Percentiles rank a stretch among this genome's conserved stretches.
Conservation (phyloP, 495 filamentous ascomycete genomes). For the Neurospora sp. region DNA sequence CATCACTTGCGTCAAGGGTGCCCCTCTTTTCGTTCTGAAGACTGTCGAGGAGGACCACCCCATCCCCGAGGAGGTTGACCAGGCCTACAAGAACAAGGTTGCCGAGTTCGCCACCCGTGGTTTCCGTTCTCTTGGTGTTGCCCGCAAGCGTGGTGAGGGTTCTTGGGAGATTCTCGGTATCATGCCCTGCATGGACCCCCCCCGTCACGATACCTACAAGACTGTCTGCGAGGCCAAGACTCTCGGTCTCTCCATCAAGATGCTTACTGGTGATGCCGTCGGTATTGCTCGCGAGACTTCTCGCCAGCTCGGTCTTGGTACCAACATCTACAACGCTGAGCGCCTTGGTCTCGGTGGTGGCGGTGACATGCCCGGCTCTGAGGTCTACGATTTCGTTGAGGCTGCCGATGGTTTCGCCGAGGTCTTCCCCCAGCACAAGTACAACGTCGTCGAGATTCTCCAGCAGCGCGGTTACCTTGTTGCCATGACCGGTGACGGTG, state of each 20-base stretch:
- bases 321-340: slow-evolving; percentile 90
- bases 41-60: slow-evolving; percentile 74
- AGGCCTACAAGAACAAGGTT: slow-evolving; percentile 81
- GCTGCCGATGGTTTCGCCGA: slow-evolving; percentile 91
- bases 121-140: slow-evolving; percentile 86
- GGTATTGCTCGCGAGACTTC: slow-evolving; percentile 88
- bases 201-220: slow-evolving; percentile 81
- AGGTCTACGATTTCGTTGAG: slow-evolving; percentile 91
- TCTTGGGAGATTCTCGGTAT: slow-evolving; percentile 89
- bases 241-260: slow-evolving; percentile 85
- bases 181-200: slow-evolving; percentile 87
- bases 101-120: slow-evolving; percentile 84
- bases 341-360: slow-evolving; percentile 72
- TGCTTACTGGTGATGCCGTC: slow-evolving; percentile 93
- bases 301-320: slow-evolving; percentile 80
- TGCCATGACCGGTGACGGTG: slow-evolving; percentile 97
- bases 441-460: slow-evolving; percentile 92
- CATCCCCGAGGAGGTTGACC: slow-evolving; percentile 60
- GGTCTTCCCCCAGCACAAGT: slow-evolving; percentile 97
- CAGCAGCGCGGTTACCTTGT: slow-evolving; percentile 94
- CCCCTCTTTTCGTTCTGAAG: slow-evolving; percentile 72
- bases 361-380: slow-evolving; percentile 83
- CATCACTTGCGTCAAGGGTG: slow-evolving; percentile 84
- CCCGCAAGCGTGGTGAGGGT: slow-evolving; percentile 66
- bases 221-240: slow-evolving; percentile 83